Percentiles rank a stretch among this genome's conserved stretches.
Evolutionary conservation across 2,329 filamentous ascomycete species (phyloP).

Genomic region (Truncatella angustata): DNA sequence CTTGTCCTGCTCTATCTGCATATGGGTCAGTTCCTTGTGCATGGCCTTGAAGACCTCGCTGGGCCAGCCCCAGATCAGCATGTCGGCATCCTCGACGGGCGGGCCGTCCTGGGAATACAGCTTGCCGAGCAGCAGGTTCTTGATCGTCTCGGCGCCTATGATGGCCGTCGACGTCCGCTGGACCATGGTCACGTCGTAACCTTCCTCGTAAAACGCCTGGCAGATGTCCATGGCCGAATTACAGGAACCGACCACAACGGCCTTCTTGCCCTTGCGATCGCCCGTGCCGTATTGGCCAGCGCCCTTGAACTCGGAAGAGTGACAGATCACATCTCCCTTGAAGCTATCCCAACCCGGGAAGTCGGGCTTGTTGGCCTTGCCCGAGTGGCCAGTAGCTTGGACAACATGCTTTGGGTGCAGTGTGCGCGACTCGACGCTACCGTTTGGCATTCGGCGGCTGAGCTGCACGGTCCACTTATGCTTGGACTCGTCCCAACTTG

Average conservation of each 20-base stretch:
- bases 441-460: background rate
- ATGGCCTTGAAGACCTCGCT: slow-evolving; percentile 11
- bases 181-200: slow-evolving; percentile 10
- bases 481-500: slow-evolving; percentile 30
- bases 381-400: slow-evolving; percentile 64
- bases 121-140: slow-evolving; percentile 7
- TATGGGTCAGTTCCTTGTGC: slow-evolving; percentile 5
- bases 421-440: slow-evolving; percentile 40
- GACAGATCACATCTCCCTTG: slow-evolving; percentile 42
- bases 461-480: slow-evolving; percentile 46
- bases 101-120: slow-evolving; percentile 9
- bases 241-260: slow-evolving; percentile 51
- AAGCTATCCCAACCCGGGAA: slow-evolving; percentile 52
- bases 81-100: slow-evolving; percentile 10
- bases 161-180: slow-evolving; percentile 4
- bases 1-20: slow-evolving; percentile 1
- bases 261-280: slow-evolving; percentile 40
- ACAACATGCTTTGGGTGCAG: slow-evolving; percentile 59
- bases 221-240: slow-evolving; percentile 44
- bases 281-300: slow-evolving; percentile 27
- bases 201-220: slow-evolving; percentile 8
- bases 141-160: slow-evolving; percentile 5
- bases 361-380: slow-evolving; percentile 56
- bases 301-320: slow-evolving; percentile 48
- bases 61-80: slow-evolving; percentile 9